Base-by-base conservation (phyloP, 1,284 basidiomycete genomes). In the Moesziomyces antarcticus region DNA sequence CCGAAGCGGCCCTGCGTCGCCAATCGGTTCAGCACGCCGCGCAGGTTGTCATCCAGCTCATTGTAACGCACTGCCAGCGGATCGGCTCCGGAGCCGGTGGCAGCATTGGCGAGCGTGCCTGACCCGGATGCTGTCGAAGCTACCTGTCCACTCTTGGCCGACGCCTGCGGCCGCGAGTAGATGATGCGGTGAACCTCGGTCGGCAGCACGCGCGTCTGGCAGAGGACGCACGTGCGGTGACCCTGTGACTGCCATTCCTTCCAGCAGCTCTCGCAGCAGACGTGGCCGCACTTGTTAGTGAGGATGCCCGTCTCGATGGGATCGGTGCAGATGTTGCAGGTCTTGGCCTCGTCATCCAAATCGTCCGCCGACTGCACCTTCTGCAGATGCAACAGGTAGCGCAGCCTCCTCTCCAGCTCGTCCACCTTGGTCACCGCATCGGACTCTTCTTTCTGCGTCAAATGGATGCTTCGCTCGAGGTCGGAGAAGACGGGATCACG, bases 261-360 rank as follows among this genome's bases (percentile, higher is more conserved):
- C 67, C 80, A 81, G 58, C 81, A 82, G n/a, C 48, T 43, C 60
- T 80, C 69, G 56, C 81, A 82, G 59, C 72, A 71, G 8, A 77
- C 55, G 42, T 82, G 81, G 9, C 80, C 79, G 41, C 81, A 82
- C 30, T 68, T 72, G 57, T 76, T 70, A 30, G 77, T 73, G 18
- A 82, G 66, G 16, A 81, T 64, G 27, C 80, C 80, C n/a, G 64
- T 77, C 22, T 69, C 52, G 33, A 83, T 79, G 3, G 53, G 42
- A 20, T 82, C 81, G 5, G 79, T 81, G 61, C 81, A 83, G 35
- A 83, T 78, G 46, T 70, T 62, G 73, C 80, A 82, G 0, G 33
- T 77, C 44, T 69, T 74, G 41, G 60, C 56, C 48, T 75, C 79
- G 11, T 75, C 65, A 25, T 73, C 67, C 22, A 63, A 43, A 24